These are phyloP conservation scores for Hemisphaericaspora subhashii DNA, from an alignment of 1,139 yeast species.

Conservation along the genomic window DNA sequence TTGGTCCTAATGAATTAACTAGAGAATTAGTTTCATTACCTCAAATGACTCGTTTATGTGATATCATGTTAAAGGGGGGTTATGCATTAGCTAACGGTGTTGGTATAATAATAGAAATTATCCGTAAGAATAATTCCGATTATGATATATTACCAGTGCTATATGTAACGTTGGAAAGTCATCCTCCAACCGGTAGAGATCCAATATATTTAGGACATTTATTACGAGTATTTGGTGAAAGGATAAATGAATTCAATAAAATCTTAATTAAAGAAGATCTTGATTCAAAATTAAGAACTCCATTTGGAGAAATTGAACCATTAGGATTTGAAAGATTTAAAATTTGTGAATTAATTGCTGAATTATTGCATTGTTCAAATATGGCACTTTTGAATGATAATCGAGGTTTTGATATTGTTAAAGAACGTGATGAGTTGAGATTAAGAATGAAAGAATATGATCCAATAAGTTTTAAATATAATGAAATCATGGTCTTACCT, in stretches of 20 bases:
- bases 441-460: conserved; percentile 45
- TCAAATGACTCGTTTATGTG: conserved; percentile 65
- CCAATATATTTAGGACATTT: conserved; percentile 91
- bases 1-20: conserved; percentile 95
- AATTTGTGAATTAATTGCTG: conserved; percentile 93
- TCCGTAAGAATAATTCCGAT: conserved; percentile 93
- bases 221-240: conserved; percentile 74
- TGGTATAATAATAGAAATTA: conserved; percentile 91
- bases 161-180: conserved; percentile 82
- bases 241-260: conserved; percentile 64
- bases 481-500: conserved; percentile 45
- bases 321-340: conserved; percentile 94
- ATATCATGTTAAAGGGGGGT: conserved; percentile 89
- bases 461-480: conserved; percentile 49
- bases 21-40: conserved; percentile 79
- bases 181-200: conserved; percentile 94
- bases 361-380: conserved; percentile 90
- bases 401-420: conserved; percentile 76
- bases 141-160: conserved; percentile 89
- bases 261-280: conserved; percentile 24
- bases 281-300: conserved; percentile 50
- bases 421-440: conserved; percentile 72
- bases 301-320: conserved; percentile 66
- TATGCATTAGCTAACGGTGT: conserved; percentile 94
- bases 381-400: conserved; percentile 91